These are phyloP conservation scores for Globisporangium parvum DNA, from an alignment of 352 stramenopile species.

Conservation along the genomic window DNA sequence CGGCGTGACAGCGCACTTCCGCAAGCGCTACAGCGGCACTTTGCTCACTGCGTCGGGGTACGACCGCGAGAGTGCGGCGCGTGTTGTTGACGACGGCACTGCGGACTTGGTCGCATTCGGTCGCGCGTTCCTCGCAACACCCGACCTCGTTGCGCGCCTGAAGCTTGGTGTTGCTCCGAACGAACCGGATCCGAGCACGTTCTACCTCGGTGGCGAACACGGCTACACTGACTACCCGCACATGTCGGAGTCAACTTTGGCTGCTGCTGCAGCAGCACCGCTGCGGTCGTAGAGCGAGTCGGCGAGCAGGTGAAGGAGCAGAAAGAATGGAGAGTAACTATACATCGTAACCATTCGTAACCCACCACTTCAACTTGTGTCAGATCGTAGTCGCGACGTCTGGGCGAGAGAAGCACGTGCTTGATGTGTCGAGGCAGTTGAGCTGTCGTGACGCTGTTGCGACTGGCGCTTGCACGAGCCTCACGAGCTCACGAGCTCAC, in stretches of 20 bases:
- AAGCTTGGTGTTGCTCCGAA: slow-evolving; percentile 21
- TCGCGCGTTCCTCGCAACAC: slow-evolving; percentile 42
- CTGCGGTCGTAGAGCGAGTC: not conserved
- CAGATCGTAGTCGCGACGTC: not conserved
- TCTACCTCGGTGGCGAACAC: slow-evolving; percentile 20
- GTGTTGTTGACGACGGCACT: slow-evolving; percentile 13
- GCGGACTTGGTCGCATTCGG: slow-evolving; percentile 37
- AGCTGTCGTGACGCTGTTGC: too few relatives aligned
- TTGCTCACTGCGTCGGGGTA: slow-evolving; percentile 29
- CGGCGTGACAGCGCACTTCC: slow-evolving; percentile 29
- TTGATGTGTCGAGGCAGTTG: too few relatives aligned
- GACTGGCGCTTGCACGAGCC: too few relatives aligned
- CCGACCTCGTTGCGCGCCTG: slow-evolving; percentile 32
- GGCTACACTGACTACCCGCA: slow-evolving; percentile 23
- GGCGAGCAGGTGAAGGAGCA: too few relatives aligned
- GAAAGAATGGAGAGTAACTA: too few relatives aligned
- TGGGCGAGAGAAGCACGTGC: not conserved
- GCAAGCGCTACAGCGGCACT: slow-evolving; percentile 24
- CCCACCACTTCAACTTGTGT: not conserved
- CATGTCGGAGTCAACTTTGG: not conserved
- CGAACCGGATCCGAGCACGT: slow-evolving; percentile 18
- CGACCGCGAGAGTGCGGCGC: slow-evolving; percentile 13
- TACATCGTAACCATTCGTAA: not conserved
- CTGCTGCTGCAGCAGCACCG: not conserved
- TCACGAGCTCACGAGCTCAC: too few relatives aligned